Percentiles rank a stretch among this genome's conserved stretches.
Conservation (phyloP, 2,329 filamentous ascomycete genomes). For the Microcera coccophila region DNA sequence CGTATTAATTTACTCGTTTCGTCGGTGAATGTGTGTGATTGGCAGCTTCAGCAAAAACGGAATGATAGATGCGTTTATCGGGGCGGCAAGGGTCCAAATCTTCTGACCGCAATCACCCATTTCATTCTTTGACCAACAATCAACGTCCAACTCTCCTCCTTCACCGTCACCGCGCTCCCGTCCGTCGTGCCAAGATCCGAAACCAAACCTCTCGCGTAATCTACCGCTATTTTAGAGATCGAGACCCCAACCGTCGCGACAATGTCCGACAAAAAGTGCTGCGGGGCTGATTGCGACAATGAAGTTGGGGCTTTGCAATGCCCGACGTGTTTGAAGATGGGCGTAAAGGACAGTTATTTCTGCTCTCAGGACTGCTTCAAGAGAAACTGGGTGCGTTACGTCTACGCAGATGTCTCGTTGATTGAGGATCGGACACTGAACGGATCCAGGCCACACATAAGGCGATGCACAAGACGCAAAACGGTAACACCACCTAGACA, state of each 20-base stretch:
- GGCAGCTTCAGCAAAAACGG: too few relatives aligned
- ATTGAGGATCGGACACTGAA: slow-evolving; percentile 7
- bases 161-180: too few relatives aligned
- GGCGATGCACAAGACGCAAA: slow-evolving; percentile 63
- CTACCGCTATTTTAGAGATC: too few relatives aligned
- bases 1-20: too few relatives aligned
- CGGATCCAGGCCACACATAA: slow-evolving; percentile 87
- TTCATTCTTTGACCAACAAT: too few relatives aligned
- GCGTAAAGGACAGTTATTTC: slow-evolving; percentile 86
- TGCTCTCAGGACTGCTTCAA: slow-evolving; percentile 99
- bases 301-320: slow-evolving; percentile 85
- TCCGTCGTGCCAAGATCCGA: too few relatives aligned
- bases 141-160: too few relatives aligned
- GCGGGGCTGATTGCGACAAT: slow-evolving; percentile 79
- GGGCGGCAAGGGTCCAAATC: too few relatives aligned
- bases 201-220: too few relatives aligned
- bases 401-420: slow-evolving; percentile 12
- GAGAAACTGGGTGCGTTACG: slow-evolving; percentile 80
- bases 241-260: slow-evolving; percentile 48
- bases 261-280: slow-evolving; percentile 64
- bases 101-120: too few relatives aligned
- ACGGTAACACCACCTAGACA: slow-evolving; percentile 67
- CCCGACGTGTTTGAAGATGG: slow-evolving; percentile 88
- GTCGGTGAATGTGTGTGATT: too few relatives aligned
- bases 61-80: too few relatives aligned